Conservation (phyloP, 495 filamentous ascomycete species). For the Aspergillus campestris region DNA sequence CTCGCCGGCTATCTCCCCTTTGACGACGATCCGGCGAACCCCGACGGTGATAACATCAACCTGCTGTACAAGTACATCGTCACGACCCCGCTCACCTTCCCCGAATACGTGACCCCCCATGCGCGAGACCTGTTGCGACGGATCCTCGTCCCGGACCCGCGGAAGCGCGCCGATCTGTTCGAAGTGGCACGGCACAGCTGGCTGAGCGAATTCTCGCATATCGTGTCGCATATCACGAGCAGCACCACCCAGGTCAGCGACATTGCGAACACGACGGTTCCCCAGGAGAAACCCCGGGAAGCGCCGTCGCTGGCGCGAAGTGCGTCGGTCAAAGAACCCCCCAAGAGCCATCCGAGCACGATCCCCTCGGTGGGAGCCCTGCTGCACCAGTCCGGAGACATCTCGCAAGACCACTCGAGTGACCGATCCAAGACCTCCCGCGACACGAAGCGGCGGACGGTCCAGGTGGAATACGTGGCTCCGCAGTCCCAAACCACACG, state of each 20-base stretch:
- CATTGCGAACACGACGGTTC: constrained; percentile 72
- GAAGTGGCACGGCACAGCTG: constrained; percentile 98
- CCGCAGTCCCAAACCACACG: constrained; percentile 73
- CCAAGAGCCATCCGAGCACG: constrained; percentile 56
- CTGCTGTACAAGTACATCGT: constrained; percentile 99
- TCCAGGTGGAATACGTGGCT: constrained; percentile 97
- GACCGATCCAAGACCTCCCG: constrained; percentile 56
- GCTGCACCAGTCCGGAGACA: constrained; percentile 63
- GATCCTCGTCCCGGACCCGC: constrained; percentile 92
- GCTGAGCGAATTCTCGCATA: constrained; percentile 90
- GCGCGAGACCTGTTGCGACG: constrained; percentile 85
- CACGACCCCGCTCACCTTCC: constrained; percentile 92
- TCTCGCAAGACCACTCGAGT: constrained; percentile 58
- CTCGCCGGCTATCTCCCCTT: constrained; percentile 97
- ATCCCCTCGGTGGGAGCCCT: constrained; percentile 56
- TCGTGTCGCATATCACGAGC: constrained; percentile 94
- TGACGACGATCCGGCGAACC: constrained; percentile 97
- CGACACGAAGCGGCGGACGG: constrained; percentile 86
- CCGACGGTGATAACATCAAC: constrained; percentile 99
- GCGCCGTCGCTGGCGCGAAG: constrained; percentile 66
- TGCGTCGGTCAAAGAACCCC: constrained; percentile 83
- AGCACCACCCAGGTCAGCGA: constrained; percentile 82
- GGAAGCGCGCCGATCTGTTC: constrained; percentile 92
- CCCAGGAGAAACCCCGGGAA: constrained; percentile 48
- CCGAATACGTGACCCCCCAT: constrained; percentile 97